A percentile compares a stretch with the other conserved stretches of the same genome.
These are phyloP conservation scores for Colletotrichum agaves DNA, from an alignment of 2,329 filamentous ascomycete genomes.

Conservation along the genomic window DNA sequence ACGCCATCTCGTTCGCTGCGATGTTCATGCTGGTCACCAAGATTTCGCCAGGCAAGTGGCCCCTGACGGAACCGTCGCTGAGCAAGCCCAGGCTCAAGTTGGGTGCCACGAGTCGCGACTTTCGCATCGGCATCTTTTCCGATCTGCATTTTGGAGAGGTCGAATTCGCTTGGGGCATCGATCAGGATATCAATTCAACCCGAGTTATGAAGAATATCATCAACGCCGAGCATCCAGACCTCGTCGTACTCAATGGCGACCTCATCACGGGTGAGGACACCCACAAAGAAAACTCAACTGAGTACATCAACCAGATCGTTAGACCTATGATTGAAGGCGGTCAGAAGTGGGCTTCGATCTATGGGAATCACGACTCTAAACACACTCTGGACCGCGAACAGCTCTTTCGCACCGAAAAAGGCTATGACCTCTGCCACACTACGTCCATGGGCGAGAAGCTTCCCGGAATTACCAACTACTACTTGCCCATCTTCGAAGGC, in stretches of 20 bases:
- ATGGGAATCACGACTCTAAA: constrained; percentile 70
- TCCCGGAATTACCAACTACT: constrained; percentile 39
- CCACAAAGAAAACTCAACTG: constrained; percentile 56
- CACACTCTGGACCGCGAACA: constrained; percentile 56
- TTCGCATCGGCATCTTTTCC: constrained; percentile 56
- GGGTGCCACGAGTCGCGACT: constrained; percentile 25
- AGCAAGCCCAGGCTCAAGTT: constrained; percentile 25
- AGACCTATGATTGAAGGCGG: constrained; percentile 56
- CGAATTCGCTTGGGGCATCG: constrained; percentile 48
- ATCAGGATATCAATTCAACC: constrained; percentile 57
- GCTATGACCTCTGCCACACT: constrained; percentile 62
- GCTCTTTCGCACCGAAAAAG: constrained; percentile 61
- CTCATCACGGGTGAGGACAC: constrained; percentile 70
- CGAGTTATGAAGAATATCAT: constrained; percentile 60
- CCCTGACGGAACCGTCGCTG: constrained; percentile 31
- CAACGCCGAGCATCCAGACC: constrained; percentile 55
- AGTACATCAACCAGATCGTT: constrained; percentile 62
- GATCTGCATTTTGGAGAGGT: constrained; percentile 68
- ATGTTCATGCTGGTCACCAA: constrained; percentile 38
- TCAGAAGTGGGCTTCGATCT: constrained; percentile 66
- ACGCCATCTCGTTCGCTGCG: constrained; percentile 32
- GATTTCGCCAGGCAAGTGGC: constrained; percentile 36
- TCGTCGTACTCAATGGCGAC: constrained; percentile 72
- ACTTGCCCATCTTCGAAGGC: constrained; percentile 38
- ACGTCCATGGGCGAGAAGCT: constrained; percentile 38